Percentiles rank a stretch among this genome's conserved stretches.
Evolutionary conservation across 805 yeast genomes (phyloP).

Genomic region (Candida cerambycidarum): DNA sequence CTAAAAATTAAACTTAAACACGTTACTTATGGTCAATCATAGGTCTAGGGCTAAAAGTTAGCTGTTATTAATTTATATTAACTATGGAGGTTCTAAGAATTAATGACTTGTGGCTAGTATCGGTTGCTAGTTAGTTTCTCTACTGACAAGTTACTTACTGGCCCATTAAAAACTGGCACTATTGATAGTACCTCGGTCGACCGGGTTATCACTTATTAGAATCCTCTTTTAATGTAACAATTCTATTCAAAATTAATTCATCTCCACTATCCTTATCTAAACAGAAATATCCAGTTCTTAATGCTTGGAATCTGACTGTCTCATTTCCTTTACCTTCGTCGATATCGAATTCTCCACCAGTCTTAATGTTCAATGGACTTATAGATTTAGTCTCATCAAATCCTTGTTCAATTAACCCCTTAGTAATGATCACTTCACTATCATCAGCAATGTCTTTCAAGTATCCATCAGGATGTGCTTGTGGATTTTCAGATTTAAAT

Average conservation of each 20-base stretch:
- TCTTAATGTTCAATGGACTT: constrained; percentile 73
- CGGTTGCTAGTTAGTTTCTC: too few relatives aligned
- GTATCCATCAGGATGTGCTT: constrained; percentile 84
- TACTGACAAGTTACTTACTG: too few relatives aligned
- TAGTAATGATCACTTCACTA: constrained; percentile 64
- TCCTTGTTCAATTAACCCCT: constrained; percentile 75
- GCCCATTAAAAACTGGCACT: too few relatives aligned
- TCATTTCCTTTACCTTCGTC: constrained; percentile 66
- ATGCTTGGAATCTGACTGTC: constrained; percentile 95
- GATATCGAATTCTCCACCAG: constrained; percentile 65
- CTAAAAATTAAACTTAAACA: too few relatives aligned
- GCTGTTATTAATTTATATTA: too few relatives aligned
- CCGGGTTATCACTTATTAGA: constrained; percentile 9
- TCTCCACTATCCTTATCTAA: constrained; percentile 76
- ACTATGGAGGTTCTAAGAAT: too few relatives aligned
- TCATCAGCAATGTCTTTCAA: constrained; percentile 78
- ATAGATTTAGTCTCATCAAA: constrained; percentile 63
- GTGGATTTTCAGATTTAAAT: constrained; percentile 89
- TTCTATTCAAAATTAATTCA: constrained; percentile 76
- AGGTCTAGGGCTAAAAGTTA: too few relatives aligned
- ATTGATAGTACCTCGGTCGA: too few relatives aligned
- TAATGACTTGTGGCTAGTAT: too few relatives aligned
- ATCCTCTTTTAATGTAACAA: constrained; percentile 83
- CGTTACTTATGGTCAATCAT: too few relatives aligned
- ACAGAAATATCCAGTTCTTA: constrained; percentile 95